A percentile compares a stretch with the other conserved stretches of the same genome.
These are phyloP conservation scores for Microsporum audouinii DNA, from an alignment of 2,329 filamentous ascomycete species.

Conservation along the genomic window DNA sequence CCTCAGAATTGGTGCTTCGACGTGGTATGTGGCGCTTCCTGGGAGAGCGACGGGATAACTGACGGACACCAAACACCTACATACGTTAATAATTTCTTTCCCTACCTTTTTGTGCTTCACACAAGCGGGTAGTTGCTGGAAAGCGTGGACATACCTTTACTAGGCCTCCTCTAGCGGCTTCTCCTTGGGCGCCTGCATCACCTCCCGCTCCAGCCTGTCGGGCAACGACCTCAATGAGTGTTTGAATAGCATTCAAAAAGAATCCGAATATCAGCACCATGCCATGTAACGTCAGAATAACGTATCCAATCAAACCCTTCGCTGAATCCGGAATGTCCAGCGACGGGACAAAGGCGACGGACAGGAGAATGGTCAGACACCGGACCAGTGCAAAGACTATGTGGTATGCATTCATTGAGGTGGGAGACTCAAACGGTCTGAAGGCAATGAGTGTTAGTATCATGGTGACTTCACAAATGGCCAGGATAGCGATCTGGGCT, in stretches of 20 bases:
- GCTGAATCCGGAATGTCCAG: constrained; percentile 65
- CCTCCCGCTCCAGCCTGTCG: constrained; percentile 72
- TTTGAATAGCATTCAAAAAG: constrained; percentile 83
- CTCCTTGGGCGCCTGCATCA: constrained; percentile 47
- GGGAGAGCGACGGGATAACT: constrained; percentile 62
- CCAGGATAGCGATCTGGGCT: constrained; percentile 80
- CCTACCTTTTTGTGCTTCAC: too few species aligned
- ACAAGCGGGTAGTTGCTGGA: background rate
- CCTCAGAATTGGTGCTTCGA: constrained; percentile 70
- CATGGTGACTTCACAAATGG: constrained; percentile 86
- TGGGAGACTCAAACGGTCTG: constrained; percentile 76
- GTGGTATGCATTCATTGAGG: constrained; percentile 96
- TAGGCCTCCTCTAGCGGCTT: constrained; percentile 65
- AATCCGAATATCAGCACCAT: constrained; percentile 82
- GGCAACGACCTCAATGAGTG: constrained; percentile 76
- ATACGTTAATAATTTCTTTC: background rate
- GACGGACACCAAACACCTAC: constrained; percentile 77
- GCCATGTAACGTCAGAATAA: constrained; percentile 75
- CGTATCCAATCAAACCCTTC: constrained; percentile 92
- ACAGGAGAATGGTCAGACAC: constrained; percentile 62
- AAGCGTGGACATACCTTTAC: constrained; percentile 49
- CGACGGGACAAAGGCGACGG: constrained; percentile 73
- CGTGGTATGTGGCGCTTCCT: constrained; percentile 52
- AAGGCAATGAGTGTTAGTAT: constrained; percentile 81
- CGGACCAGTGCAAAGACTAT: constrained; percentile 69